These are phyloP conservation scores for Claviceps cyperi DNA, from an alignment of 2,329 filamentous ascomycete species.

Conservation along the genomic window DNA sequence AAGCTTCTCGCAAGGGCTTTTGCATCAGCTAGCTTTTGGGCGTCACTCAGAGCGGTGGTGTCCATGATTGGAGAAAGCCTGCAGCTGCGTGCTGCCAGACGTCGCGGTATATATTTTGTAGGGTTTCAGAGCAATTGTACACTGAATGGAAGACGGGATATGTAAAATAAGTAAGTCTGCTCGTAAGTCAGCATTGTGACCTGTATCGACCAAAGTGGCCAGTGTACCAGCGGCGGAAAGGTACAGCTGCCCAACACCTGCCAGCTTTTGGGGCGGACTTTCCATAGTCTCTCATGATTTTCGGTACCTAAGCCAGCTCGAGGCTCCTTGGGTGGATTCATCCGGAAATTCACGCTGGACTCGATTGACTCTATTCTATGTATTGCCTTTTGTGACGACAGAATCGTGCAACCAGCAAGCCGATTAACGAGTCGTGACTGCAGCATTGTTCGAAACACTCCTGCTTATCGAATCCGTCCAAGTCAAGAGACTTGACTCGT, in stretches of 20 bases:
- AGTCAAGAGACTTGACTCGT: not conserved
- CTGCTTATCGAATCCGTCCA: not conserved
- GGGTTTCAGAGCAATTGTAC: not conserved
- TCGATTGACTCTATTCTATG: not conserved
- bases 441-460: not conserved
- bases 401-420: not conserved
- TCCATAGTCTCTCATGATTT: not conserved
- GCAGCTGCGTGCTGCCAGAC: not conserved
- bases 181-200: no score
- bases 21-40: conserved; percentile 14
- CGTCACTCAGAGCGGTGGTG: conserved; percentile 11
- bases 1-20: conserved; percentile 14
- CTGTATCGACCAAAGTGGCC: no score
- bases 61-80: conserved; percentile 5
- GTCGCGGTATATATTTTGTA: not conserved
- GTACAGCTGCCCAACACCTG: conserved; percentile 5
- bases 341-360: no score
- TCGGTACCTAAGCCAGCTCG: no score
- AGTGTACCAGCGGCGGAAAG: not conserved
- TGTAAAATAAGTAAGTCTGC: no score
- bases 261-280: not conserved
- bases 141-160: not conserved
- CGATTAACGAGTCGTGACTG: not conserved
- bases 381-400: not conserved
- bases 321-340: no score